Percentiles rank a stretch among this genome's conserved stretches.
These are phyloP conservation scores for Centella asiatica DNA, from an alignment of 129 eudicot species.

Conservation along the genomic window DNA sequence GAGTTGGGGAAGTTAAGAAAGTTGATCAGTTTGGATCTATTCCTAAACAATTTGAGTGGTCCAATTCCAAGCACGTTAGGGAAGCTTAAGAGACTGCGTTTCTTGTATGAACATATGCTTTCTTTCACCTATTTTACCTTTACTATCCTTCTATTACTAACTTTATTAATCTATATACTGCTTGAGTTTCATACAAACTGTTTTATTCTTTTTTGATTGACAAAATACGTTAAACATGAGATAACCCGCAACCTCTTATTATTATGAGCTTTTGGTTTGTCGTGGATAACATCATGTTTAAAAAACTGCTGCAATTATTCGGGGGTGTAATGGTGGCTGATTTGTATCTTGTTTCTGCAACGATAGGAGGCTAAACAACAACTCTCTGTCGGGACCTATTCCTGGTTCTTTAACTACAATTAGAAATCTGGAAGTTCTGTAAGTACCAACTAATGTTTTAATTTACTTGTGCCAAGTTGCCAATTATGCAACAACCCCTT, in stretches of 20 bases:
- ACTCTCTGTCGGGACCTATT: slow-evolving; percentile 63
- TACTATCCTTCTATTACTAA: neutral
- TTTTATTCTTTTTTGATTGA: no score
- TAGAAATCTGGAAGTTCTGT: slow-evolving; percentile 83
- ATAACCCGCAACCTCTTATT: no score
- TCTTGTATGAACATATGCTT: slow-evolving; percentile 40
- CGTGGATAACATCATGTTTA: neutral
- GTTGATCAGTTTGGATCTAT: slow-evolving; percentile 75
- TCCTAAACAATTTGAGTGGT: slow-evolving; percentile 43
- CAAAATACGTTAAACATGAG: no score
- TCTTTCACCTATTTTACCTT: neutral
- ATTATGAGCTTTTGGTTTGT: neutral
- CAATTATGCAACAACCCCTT: no score
- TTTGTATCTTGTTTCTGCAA: slow-evolving; percentile 22
- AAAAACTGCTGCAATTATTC: slow-evolving; percentile 4
- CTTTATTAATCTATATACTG: neutral
- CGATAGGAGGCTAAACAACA: slow-evolving; percentile 87
- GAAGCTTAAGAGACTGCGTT: slow-evolving; percentile 52
- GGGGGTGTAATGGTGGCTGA: slow-evolving; percentile 13
- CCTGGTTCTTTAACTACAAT: slow-evolving; percentile 66
- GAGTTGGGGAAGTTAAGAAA: slow-evolving; percentile 67
- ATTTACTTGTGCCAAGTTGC: no score
- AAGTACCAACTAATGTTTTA: no score
- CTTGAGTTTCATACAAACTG: no score
- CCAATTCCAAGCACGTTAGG: slow-evolving; percentile 55